These are phyloP conservation scores for Syzygium grande DNA, from an alignment of 345 rosid species.

Conservation along the genomic window DNA sequence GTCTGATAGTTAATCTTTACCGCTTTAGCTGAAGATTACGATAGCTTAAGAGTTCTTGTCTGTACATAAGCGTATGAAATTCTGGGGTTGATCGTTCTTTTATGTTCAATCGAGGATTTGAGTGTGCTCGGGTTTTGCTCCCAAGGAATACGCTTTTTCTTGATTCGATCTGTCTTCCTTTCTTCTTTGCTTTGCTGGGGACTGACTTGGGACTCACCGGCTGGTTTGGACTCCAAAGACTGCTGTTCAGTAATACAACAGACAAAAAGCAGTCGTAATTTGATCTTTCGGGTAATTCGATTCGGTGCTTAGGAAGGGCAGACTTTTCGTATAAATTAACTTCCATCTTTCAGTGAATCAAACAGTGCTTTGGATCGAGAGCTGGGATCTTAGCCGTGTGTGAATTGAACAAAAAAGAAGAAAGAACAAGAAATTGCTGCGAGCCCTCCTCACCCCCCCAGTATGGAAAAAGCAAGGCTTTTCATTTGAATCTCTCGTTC, in stretches of 20 bases:
- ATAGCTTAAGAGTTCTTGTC: accelerated
- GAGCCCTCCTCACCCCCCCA: neutral
- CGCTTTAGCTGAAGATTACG: neutral
- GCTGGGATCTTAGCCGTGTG: neutral
- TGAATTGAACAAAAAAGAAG: neutral
- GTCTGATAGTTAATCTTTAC: neutral
- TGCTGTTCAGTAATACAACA: neutral
- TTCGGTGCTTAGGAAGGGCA: neutral
- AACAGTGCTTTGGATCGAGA: neutral
- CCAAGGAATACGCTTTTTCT: neutral
- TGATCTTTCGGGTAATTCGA: neutral
- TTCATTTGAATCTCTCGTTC: neutral
- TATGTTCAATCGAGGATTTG: neutral
- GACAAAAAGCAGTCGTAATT: neutral
- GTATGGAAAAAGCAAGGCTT: neutral
- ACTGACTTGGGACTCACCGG: neutral
- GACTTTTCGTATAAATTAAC: neutral
- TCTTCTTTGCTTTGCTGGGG: neutral
- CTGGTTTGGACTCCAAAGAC: neutral
- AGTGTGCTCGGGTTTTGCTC: neutral
- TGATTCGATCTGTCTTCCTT: neutral
- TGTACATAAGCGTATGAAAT: neutral
- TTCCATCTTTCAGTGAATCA: neutral
- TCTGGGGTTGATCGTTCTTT: neutral
- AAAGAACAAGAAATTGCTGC: neutral